Base-by-base conservation (phyloP, 495 filamentous ascomycete genomes). In the Hypoxylon lienhwacheense region DNA sequence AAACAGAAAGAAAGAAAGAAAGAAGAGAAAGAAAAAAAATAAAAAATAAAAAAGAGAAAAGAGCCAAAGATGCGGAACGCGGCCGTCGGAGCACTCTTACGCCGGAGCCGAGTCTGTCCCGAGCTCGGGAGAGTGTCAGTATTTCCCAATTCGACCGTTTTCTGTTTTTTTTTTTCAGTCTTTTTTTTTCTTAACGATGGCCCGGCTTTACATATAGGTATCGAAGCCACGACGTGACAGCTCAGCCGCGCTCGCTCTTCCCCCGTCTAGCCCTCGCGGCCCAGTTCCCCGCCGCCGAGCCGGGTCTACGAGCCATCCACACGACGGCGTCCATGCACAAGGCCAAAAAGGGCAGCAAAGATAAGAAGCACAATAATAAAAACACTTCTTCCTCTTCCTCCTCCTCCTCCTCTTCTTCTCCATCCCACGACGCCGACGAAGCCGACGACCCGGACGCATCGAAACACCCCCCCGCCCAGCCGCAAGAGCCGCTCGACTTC, bases 401-500 rank as follows among this genome's bases (percentile, higher is more conserved):
- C 24, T 7, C 4, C 14, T n/a, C n/a, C n/a, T n/a, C n/a, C n/a
- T n/a, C n/a, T n/a, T n/a, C n/a, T n/a, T n/a, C n/a, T n/a, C n/a
- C 54, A 11, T 5, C 17, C 15, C 7, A 6, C 12, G n/a, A 8
- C 51, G 15, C 6, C 31, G 34, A 8, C 21, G 12, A 40, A 11
- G 37, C 25, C 22, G 59, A 11, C 43, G 42, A 43, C 52, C 15
- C 35, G 40, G 54, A 64, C 15, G 55, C 55, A 21, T 25, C 53
- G 22, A 65, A 68, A 19, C 59, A 63, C 33, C 59, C 70, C 5
- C 4, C 37, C 10, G 43, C 74, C 6, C 31, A 64, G 28, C 47
- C 66, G 0, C 71, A 74, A 1, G 81, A 91, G 60, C 86, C 87
- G 4, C 83, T 79, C 65, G 84, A 91, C 70, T 80, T 93, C 53